Evolutionary conservation across 768 basidiomycete species (phyloP), one percentile per base, ranked within the genome.

Genomic region (Trametes punicea): DNA sequence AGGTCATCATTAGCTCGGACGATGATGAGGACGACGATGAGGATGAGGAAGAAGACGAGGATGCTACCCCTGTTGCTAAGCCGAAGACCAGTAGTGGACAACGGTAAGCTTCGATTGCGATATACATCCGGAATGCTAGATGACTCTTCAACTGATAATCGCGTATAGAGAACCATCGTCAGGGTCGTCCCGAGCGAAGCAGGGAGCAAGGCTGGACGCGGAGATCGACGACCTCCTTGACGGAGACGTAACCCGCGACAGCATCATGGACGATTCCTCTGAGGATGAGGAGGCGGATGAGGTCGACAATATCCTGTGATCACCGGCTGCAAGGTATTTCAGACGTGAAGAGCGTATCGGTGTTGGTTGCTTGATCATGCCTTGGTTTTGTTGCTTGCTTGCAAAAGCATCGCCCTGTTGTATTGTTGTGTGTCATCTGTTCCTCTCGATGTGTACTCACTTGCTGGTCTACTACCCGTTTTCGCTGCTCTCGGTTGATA

Each of bases 211-310:
- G 18, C 36, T 55, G 10, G 61, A 60, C 21, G 51, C 56, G 34
- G 55, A 55, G 30, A 62, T 59, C 42, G 59, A 59, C 46, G 51
- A 38, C 23, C 38, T 51, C 44, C 54, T 49, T 23, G 55, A 51
- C 6, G 70, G 47, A 31, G 53, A 58, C 52, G 65, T 41, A 78
- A 80, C 67, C 20, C 55, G 61, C n/a, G 65, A 68, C 54, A 82
- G 83, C 3, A 80, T 84, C 21, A 80, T 84, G 70, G 81, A 82
- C 56, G n/a, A n/a, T n/a, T 65, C 65, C 16, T 59, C 62, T 6
- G 57, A 66, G 8, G 71, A 72, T 46, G 75, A 75, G 38, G 77
- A 77, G 51, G 83, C 81, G 16, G 64, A 63, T 25, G 67, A 69
- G 48, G 68, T 69, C 20, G 66, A 66, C 31, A 55, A 64, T 21